Base-by-base conservation (phyloP, 345 rosid genomes). In the Iberis pinnata region DNA sequence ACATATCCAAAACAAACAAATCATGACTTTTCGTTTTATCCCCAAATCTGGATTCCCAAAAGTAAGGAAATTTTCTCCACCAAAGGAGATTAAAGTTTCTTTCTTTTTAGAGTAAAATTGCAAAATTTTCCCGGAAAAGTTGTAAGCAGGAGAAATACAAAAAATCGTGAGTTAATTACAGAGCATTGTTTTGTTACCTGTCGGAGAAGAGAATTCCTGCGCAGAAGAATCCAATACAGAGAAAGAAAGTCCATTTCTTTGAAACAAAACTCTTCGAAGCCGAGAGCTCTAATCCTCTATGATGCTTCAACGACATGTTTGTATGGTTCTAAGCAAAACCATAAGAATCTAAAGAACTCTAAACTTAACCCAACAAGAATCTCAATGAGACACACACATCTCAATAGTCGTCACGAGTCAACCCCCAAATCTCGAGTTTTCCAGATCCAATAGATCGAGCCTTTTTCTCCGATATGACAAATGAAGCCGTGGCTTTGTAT, bases 181-280 rank as follows among this genome's bases (percentile, higher is more conserved):
- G 61, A 60, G 35, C 49, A 46, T 4, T 31, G 12, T 22, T 52
- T 15, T 17, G 33, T 55, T 77, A 90, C 98, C 98, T 83, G 63
- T 78, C 83, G 41, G 95, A 84, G 75, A 90, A 87, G 50, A 90
- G 80, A 82, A 83, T 74, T 56, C 98, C 98, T 4, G 82, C 84
- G 66, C 92, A 87, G 73, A 90, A 84, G 77, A 93, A 87, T 18
- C 95, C 93, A 60, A 87, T 70, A 62, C 95, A 92, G 69, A 92
- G 75, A 63, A 88, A 60, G 29, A 84, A 56, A 51, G 86, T 61
- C 98, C 92, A 84, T 79, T 81, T 92, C 79, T 61, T 82, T 1
- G 98, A 78, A 44, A 83, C 81, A 43, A 66, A 46, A 71, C 71
- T 65, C 63, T 65, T 71, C 0, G 75, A 65, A 60, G 52, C 64